A percentile compares a stretch with the other conserved stretches of the same genome.
Evolutionary conservation across 1,139 yeast genomes (phyloP).

Genomic region (Yamadazyma epiphylla): DNA sequence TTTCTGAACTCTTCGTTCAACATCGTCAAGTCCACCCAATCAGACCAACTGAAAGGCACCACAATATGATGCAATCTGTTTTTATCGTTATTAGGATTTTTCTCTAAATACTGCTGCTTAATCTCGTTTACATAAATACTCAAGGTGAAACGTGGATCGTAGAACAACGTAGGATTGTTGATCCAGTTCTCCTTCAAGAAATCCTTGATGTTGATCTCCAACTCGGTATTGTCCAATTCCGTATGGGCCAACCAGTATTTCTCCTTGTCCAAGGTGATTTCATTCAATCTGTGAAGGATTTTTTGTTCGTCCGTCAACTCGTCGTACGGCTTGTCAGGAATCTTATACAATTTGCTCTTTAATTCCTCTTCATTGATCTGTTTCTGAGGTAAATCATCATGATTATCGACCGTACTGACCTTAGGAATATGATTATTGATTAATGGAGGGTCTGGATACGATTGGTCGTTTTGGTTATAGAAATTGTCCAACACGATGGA

Average conservation of each 20-base stretch:
- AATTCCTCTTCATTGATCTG: conserved; percentile 3
- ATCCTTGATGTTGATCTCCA: conserved; percentile 19
- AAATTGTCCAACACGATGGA: conserved; percentile 12
- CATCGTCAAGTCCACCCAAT: conserved; percentile 26
- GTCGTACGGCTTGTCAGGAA: conserved; percentile 16
- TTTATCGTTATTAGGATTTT: conserved; percentile 10
- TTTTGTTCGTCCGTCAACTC: conserved; percentile 15
- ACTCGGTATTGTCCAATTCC: conserved; percentile 20
- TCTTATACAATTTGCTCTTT: conserved; percentile 8
- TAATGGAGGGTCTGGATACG: not conserved
- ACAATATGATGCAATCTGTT: conserved; percentile 10
- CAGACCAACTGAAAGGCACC: conserved; percentile 28
- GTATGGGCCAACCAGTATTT: conserved; percentile 29
- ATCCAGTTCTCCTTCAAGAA: conserved; percentile 16
- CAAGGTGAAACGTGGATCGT: conserved; percentile 40
- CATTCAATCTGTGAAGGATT: conserved; percentile 18
- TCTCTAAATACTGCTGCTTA: conserved; percentile 13
- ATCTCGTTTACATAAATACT: conserved; percentile 28
- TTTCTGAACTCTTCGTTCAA: conserved; percentile 16
- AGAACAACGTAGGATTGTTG: conserved; percentile 20
- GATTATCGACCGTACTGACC: conserved; percentile 4
- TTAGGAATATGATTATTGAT: conserved; percentile 4
- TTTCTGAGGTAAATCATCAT: conserved; percentile 7
- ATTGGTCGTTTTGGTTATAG: conserved; percentile 3
- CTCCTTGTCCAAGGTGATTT: conserved; percentile 14